Evolutionary conservation across 371 early-diverging fungal genomes (phyloP).

Genomic region (Lichtheimia ornata): DNA sequence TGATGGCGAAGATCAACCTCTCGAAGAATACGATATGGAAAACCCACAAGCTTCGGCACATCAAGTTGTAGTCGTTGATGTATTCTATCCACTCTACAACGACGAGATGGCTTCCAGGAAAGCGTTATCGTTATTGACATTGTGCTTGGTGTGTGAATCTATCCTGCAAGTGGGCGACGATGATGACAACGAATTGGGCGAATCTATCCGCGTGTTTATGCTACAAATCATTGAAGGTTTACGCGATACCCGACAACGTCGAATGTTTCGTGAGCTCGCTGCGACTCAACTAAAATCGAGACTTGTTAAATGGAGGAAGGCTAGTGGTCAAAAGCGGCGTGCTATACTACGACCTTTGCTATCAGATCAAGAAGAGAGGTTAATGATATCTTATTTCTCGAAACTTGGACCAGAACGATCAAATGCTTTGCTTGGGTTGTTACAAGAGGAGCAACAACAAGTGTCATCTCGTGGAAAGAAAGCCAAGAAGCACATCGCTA

Average conservation of each 20-base stretch:
- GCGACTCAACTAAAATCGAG: slow-evolving; percentile 9
- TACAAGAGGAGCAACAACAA: too few relatives aligned
- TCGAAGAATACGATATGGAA: too few relatives aligned
- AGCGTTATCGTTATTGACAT: slow-evolving; percentile 10
- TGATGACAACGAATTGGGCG: slow-evolving; percentile 4
- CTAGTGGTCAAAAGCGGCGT: slow-evolving; percentile 9
- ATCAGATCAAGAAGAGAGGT: not conserved
- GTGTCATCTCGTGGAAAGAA: too few relatives aligned
- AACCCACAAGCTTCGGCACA: not conserved
- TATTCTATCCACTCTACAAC: slow-evolving; percentile 18
- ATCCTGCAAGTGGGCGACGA: not conserved
- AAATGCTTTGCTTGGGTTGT: too few relatives aligned
- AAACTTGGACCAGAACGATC: too few relatives aligned
- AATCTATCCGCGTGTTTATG: slow-evolving; percentile 16
- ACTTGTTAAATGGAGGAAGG: slow-evolving; percentile 13
- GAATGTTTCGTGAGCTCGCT: slow-evolving; percentile 7
- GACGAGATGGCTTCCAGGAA: too few relatives aligned
- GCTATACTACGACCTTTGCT: slow-evolving; percentile 13
- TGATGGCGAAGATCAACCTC: not conserved
- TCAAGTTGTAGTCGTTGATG: slow-evolving; percentile 5
- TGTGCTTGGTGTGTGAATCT: slow-evolving; percentile 16
- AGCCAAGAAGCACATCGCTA: too few relatives aligned
- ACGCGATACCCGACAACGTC: slow-evolving; percentile 5
- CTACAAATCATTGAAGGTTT: slow-evolving; percentile 23
- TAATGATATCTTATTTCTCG: too few relatives aligned